These are phyloP conservation scores for Trichoderma parareesei DNA, from an alignment of 495 filamentous ascomycete species.

Conservation along the genomic window DNA sequence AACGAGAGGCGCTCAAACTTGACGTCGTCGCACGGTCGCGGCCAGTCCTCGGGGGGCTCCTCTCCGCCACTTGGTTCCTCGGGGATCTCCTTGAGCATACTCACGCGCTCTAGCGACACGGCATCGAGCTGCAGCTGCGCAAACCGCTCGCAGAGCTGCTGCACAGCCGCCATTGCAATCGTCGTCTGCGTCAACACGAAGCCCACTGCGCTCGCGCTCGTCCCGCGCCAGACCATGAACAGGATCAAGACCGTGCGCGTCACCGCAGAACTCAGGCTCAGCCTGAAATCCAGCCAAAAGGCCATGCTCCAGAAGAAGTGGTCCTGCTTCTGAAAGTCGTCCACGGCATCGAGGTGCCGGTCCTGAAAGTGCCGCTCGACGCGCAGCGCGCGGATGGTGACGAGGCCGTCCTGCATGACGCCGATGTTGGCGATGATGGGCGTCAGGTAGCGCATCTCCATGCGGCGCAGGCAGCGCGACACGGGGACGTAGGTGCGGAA, in stretches of 20 bases:
- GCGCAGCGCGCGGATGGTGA: slow-evolving; percentile 69
- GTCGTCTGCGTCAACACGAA: slow-evolving; percentile 61
- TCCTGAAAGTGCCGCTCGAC: slow-evolving; percentile 68
- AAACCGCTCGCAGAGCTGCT: slow-evolving; percentile 64
- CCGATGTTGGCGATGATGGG: slow-evolving; percentile 83
- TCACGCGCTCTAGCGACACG: slow-evolving; percentile 75
- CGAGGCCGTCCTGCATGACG: slow-evolving; percentile 66
- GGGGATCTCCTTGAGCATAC: slow-evolving; percentile 67
- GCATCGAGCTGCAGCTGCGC: slow-evolving; percentile 84
- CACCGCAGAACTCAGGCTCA: slow-evolving; percentile 58
- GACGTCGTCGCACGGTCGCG: slow-evolving; percentile 57
- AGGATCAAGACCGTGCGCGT: slow-evolving; percentile 65
- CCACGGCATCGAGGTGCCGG: slow-evolving; percentile 64
- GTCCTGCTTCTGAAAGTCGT: slow-evolving; percentile 84
- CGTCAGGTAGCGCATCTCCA: slow-evolving; percentile 77
- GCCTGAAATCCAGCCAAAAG: slow-evolving; percentile 72
- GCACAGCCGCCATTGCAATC: slow-evolving; percentile 60
- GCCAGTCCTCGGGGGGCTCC: slow-evolving; percentile 68
- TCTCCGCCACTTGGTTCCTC: slow-evolving; percentile 60
- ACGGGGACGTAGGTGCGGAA: slow-evolving; percentile 70
- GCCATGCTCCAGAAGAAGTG: slow-evolving; percentile 88
- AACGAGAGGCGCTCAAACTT: slow-evolving; percentile 68
- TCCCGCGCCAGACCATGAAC: slow-evolving; percentile 58
- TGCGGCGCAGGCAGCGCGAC: slow-evolving; percentile 69
- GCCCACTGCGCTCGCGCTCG: slow-evolving; percentile 65